These are phyloP conservation scores for Tylopilus balloui DNA, from an alignment of 768 basidiomycete species.

Conservation along the genomic window DNA sequence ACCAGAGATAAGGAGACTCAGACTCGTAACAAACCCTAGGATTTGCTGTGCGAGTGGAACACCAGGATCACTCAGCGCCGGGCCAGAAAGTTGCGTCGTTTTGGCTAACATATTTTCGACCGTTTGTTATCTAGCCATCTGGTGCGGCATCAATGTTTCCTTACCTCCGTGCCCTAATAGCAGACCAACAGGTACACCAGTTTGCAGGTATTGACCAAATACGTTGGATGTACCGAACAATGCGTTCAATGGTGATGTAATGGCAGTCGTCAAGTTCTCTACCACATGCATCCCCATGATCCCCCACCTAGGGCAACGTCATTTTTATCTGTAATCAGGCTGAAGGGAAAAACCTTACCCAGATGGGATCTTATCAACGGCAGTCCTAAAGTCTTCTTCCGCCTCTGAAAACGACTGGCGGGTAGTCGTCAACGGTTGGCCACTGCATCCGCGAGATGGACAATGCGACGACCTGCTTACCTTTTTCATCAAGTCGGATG, in stretches of 20 bases:
- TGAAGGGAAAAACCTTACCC: neutral
- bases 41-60: conserved; percentile 3
- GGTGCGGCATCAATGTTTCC: neutral
- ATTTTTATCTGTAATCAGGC: too few species aligned
- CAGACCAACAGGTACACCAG: neutral
- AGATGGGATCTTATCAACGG: neutral
- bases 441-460: neutral
- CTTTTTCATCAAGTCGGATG: neutral
- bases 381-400: neutral
- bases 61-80: conserved; percentile 8
- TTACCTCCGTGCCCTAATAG: neutral
- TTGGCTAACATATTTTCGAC: neutral
- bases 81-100: neutral
- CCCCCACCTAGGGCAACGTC: neutral
- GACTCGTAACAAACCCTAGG: conserved; percentile 3
- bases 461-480: neutral
- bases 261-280: neutral
- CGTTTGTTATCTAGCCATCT: neutral
- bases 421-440: neutral
- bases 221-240: neutral
- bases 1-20: conserved; percentile 9
- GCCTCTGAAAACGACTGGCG: neutral
- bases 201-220: neutral
- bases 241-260: neutral
- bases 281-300: neutral